Conservation (phyloP, 225 moss, liverwort and hornwort genomes). For the Physcomitrium patens region DNA sequence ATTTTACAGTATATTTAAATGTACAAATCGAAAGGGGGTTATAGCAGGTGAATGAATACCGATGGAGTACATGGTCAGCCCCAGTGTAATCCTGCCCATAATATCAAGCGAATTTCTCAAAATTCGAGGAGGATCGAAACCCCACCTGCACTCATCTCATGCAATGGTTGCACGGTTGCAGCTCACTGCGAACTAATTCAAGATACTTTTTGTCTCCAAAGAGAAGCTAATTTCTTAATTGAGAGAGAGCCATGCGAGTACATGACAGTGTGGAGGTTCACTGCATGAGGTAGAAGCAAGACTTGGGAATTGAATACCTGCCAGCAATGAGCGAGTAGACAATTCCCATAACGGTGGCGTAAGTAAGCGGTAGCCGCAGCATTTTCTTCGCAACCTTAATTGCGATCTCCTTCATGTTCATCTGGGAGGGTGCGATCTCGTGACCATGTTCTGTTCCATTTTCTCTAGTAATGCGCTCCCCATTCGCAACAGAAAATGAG, state of each 20-base stretch:
- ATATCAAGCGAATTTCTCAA: constrained; percentile 48
- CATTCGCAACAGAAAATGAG: neutral
- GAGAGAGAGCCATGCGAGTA: too few relatives aligned
- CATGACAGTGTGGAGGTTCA: too few relatives aligned
- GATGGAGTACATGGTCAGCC: constrained; percentile 54
- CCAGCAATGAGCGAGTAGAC: constrained; percentile 53
- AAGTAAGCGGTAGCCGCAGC: constrained; percentile 43
- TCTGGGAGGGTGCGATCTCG: neutral
- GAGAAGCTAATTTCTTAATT: too few relatives aligned
- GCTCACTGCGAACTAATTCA: too few relatives aligned
- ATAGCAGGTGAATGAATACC: constrained; percentile 27
- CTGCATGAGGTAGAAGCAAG: too few relatives aligned
- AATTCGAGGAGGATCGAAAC: constrained; percentile 40
- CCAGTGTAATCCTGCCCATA: constrained; percentile 50
- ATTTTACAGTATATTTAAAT: too few relatives aligned
- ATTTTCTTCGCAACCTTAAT: constrained; percentile 40
- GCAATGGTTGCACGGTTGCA: too few relatives aligned
- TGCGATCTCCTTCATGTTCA: constrained; percentile 42
- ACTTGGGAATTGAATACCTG: constrained; percentile 35
- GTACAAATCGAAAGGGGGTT: too few relatives aligned
- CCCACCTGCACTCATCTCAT: constrained; percentile 39
- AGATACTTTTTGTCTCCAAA: neutral
- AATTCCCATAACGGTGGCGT: constrained; percentile 46
- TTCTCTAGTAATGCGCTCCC: neutral
- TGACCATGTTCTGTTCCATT: neutral